Conservation (phyloP, 2,329 filamentous ascomycete genomes). For the Fusarium succisae region DNA sequence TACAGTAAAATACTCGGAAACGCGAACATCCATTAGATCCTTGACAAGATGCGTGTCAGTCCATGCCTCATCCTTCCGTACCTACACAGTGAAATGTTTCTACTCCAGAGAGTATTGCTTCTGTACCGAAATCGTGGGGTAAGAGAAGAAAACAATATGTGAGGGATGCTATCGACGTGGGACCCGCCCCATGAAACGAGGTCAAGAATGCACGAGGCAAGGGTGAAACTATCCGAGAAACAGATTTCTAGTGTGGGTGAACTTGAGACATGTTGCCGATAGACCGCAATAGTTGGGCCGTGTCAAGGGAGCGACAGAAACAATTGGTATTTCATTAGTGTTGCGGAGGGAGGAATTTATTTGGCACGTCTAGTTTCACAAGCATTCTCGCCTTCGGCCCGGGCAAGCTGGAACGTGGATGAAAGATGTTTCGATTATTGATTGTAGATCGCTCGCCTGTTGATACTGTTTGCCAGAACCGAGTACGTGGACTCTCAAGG, state of each 20-base stretch:
- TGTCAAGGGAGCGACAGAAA: constrained; percentile 9
- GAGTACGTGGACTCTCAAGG: constrained; percentile 10
- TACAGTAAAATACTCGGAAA: constrained; percentile 9
- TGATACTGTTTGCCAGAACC: not conserved
- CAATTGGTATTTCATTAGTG: constrained; percentile 14
- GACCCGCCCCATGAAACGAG: constrained; percentile 20
- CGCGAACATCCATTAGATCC: not conserved
- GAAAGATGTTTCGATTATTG: constrained; percentile 4
- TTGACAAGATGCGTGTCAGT: constrained; percentile 24
- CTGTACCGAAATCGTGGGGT: constrained; percentile 16
- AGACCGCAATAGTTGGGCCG: not conserved
- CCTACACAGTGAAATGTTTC: constrained; percentile 23
- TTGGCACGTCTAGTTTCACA: not conserved
- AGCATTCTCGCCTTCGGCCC: not conserved
- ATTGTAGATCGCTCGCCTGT: not conserved
- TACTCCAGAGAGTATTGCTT: not conserved
- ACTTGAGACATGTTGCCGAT: constrained; percentile 1
- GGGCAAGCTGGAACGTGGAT: constrained; percentile 19
- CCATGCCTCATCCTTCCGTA: constrained; percentile 26
- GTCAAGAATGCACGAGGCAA: constrained; percentile 28
- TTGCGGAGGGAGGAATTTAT: constrained; percentile 15
- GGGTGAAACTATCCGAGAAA: constrained; percentile 28
- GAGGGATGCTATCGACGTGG: constrained; percentile 33
- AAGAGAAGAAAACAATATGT: constrained; percentile 17
- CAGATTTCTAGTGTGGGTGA: not conserved